phyloP scores from a whole-genome alignment of 2,329 filamentous ascomycete species.

The Neopestalotiopsis sp. region DNA sequence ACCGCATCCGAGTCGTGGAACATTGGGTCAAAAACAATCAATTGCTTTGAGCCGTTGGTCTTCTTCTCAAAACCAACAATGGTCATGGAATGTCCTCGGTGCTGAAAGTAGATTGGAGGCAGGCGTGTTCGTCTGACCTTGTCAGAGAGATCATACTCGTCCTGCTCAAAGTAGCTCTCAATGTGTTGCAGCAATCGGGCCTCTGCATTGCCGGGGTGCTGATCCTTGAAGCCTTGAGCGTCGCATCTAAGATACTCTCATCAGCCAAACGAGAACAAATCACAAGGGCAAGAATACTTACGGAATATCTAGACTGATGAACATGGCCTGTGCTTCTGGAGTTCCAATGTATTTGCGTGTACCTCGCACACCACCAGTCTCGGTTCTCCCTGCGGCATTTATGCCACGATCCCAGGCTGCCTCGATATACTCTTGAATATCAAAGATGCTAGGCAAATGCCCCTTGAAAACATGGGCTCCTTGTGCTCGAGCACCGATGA shows the following conservation, averaged over 20 bases:
- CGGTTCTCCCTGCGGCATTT: slow-evolving; percentile 73
- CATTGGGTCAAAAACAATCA: slow-evolving; percentile 90
- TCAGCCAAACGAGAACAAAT: neutral
- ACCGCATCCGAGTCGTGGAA: slow-evolving; percentile 73
- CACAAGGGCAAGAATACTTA: slow-evolving; percentile 43
- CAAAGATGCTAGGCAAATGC: slow-evolving; percentile 75
- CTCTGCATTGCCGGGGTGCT: slow-evolving; percentile 53
- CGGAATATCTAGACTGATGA: slow-evolving; percentile 71
- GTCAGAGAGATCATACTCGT: slow-evolving; percentile 51
- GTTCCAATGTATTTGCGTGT: slow-evolving; percentile 97
- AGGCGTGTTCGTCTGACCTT: slow-evolving; percentile 75
- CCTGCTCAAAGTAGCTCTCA: slow-evolving; percentile 76
- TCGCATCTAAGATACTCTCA: slow-evolving; percentile 51
- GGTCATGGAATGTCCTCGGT: slow-evolving; percentile 87
- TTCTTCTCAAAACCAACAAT: slow-evolving; percentile 83
- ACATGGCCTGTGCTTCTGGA: slow-evolving; percentile 79
- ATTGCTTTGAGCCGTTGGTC: slow-evolving; percentile 65
- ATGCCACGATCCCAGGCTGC: slow-evolving; percentile 86
- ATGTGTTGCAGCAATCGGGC: slow-evolving; percentile 69
- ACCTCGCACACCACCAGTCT: slow-evolving; percentile 86
- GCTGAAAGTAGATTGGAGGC: slow-evolving; percentile 90
- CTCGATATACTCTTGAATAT: slow-evolving; percentile 87
- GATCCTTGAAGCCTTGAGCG: slow-evolving; percentile 63
- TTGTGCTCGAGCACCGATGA: slow-evolving; percentile 62
- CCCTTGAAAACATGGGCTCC: slow-evolving; percentile 66